These are phyloP conservation scores for Exophiala alcalophila DNA, from an alignment of 2,329 filamentous ascomycete genomes.

Conservation along the genomic window DNA sequence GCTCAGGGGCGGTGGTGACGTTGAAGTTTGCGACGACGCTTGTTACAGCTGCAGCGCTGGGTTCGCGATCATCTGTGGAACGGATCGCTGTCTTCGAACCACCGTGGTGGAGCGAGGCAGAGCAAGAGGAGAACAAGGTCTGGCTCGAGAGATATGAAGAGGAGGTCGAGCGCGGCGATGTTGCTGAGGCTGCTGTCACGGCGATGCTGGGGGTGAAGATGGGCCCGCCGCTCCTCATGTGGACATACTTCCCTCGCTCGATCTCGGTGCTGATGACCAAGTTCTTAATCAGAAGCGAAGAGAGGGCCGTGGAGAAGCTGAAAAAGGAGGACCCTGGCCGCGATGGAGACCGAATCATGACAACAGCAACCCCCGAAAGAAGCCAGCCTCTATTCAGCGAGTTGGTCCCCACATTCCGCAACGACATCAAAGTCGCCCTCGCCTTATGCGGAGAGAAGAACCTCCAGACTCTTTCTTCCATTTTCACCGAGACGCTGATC, in stretches of 20 bases:
- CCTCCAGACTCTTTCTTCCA: conserved; percentile 5
- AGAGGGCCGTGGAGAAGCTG: conserved; percentile 5
- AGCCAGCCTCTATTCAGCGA: conserved; percentile 13
- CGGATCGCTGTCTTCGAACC: conserved; percentile 19
- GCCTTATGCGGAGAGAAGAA: conserved; percentile 12
- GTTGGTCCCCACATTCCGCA: conserved; percentile 10
- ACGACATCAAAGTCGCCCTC: conserved; percentile 11
- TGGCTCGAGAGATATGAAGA: conserved; percentile 13
- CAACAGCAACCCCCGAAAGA: not conserved
- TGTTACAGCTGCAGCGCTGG: conserved; percentile 10
- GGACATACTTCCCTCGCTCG: conserved; percentile 12
- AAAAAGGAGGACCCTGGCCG: not conserved
- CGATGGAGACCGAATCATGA: not conserved
- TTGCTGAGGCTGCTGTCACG: conserved; percentile 13
- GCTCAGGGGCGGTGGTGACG: conserved; percentile 17
- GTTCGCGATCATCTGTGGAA: conserved; percentile 9
- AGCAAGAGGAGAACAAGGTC: conserved; percentile 8
- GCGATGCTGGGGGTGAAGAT: conserved; percentile 18
- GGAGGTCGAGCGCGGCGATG: conserved; percentile 9
- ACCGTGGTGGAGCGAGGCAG: conserved; percentile 14
- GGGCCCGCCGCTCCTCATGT: conserved; percentile 14
- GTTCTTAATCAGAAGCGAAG: conserved; percentile 10
- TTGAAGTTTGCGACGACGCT: too few relatives aligned
- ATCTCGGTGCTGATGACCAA: conserved; percentile 11
- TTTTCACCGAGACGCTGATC: conserved; percentile 11